These are phyloP conservation scores for Stagonosporopsis chrysanthemi DNA, from an alignment of 2,329 filamentous ascomycete genomes.

Conservation along the genomic window DNA sequence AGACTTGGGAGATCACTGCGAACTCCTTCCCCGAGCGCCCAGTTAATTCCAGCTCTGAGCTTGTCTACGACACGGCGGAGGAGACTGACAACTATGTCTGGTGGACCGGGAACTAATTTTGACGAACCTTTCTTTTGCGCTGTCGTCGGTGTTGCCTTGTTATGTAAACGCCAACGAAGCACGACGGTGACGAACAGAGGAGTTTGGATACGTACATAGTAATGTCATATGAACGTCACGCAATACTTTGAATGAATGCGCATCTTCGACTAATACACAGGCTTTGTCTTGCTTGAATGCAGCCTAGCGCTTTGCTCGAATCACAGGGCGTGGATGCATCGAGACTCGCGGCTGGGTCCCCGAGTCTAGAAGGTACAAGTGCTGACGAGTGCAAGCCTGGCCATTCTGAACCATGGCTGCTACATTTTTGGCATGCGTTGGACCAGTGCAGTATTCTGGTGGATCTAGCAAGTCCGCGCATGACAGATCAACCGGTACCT, in stretches of 20 bases:
- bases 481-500: background rate
- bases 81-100: conserved; percentile 56
- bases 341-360: too few species aligned
- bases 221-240: background rate
- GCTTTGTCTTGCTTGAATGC: too few species aligned
- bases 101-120: conserved; percentile 53
- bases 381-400: too few species aligned
- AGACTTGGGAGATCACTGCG: conserved; percentile 50
- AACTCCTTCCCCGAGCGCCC: conserved; percentile 55
- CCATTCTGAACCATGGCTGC: too few species aligned
- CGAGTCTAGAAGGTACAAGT: too few species aligned
- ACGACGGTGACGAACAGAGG: background rate
- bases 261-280: too few species aligned
- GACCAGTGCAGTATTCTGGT: too few species aligned
- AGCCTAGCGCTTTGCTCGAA: too few species aligned
- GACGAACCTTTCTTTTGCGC: background rate
- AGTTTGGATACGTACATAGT: background rate
- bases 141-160: background rate
- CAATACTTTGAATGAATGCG: background rate
- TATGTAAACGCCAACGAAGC: background rate
- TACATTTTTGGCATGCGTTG: too few species aligned
- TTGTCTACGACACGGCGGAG: conserved; percentile 54
- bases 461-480: too few species aligned
- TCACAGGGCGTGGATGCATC: too few species aligned
- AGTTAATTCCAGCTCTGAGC: conserved; percentile 49